Evolutionary conservation across 176 grass and related monocot species (phyloP), one percentile per base, ranked within the genome.

Genomic region (Lolium perenne): DNA sequence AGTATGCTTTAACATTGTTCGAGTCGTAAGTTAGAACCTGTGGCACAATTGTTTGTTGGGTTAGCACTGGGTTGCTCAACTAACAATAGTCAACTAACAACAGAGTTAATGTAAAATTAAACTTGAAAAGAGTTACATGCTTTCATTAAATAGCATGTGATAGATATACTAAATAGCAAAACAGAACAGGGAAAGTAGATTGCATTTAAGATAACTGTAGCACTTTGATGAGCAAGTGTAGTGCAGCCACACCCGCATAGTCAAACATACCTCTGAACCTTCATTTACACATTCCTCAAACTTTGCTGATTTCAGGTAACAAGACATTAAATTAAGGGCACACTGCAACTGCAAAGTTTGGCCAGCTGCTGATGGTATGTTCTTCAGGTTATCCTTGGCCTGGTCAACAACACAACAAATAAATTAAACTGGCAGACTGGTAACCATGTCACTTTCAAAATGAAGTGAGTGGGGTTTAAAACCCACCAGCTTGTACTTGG

Each of bases 301-400:
- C 53, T 92, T 81, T 18, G 68, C 82, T 20, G 80, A 91, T 86
- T 94, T 96, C 80, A 99, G 88, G 83, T 99, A 99, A 85, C 97
- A 99, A 51, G 94, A 92, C 97, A 99, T 99, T 80, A 99, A 82
- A 89, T 99, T 99, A 91, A 99, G 92, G 25, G 94, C 91, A 15
- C 97, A 99, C 43, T 94, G 94, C 84, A 94, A 67, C 81, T 96
- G 92, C 64, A 99, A 77, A 62, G 77, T 90, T 78, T 83, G 60
- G 1, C 54, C 94, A n/a, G 70, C 69, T 22, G 90, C 82, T 3
- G 82, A 89, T 58, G 92, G 92, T 76, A 96, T 56, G 54, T 13
- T 79, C 68, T 93, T 99, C 80, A 96, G 69, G 83, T 96, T 94
- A 86, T 96, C 92, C 81, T 99, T 96, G 43, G 94, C 94, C 94